These are phyloP conservation scores for Penicillium ucsense DNA, from an alignment of 495 filamentous ascomycete genomes.

Conservation along the genomic window DNA sequence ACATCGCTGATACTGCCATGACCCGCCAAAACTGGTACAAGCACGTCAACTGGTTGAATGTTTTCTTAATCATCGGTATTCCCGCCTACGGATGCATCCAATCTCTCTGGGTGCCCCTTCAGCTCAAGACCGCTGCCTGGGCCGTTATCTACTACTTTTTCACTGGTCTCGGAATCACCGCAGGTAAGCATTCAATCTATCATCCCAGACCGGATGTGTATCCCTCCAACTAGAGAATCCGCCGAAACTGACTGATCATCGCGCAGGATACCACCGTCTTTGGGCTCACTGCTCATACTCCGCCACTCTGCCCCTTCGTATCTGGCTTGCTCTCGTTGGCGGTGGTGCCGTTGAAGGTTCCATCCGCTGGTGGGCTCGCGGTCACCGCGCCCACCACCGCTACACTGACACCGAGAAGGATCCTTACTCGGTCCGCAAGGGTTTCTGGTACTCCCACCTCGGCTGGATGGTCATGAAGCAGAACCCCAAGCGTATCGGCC, in stretches of 20 bases:
- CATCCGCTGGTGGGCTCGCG: constrained; percentile 94
- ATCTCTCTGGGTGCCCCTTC: constrained; percentile 73
- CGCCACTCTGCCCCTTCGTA: constrained; percentile 74
- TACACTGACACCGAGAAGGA: constrained; percentile 99
- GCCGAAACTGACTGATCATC: constrained; percentile 3
- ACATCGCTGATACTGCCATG: constrained; percentile 55
- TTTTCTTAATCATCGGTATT: constrained; percentile 75
- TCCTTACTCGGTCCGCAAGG: constrained; percentile 98
- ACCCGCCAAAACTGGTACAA: constrained; percentile 88
- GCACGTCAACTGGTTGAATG: constrained; percentile 94
- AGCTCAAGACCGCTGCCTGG: constrained; percentile 68
- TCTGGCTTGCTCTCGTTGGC: constrained; percentile 86
- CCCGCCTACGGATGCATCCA: constrained; percentile 67
- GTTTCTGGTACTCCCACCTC: constrained; percentile 89
- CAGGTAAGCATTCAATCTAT: constrained; percentile 43
- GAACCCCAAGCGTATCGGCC: constrained; percentile 86
- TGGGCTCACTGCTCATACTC: constrained; percentile 96
- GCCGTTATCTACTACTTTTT: constrained; percentile 85
- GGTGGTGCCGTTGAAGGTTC: constrained; percentile 95
- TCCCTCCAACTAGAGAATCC: neutral
- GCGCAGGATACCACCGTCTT: constrained; percentile 71
- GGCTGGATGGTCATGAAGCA: constrained; percentile 94
- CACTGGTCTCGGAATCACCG: constrained; percentile 83
- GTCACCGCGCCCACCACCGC: constrained; percentile 95
- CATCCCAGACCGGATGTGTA: no score